Conservation (phyloP, 371 early-diverging fungal genomes). For the Circinella umbellata region DNA sequence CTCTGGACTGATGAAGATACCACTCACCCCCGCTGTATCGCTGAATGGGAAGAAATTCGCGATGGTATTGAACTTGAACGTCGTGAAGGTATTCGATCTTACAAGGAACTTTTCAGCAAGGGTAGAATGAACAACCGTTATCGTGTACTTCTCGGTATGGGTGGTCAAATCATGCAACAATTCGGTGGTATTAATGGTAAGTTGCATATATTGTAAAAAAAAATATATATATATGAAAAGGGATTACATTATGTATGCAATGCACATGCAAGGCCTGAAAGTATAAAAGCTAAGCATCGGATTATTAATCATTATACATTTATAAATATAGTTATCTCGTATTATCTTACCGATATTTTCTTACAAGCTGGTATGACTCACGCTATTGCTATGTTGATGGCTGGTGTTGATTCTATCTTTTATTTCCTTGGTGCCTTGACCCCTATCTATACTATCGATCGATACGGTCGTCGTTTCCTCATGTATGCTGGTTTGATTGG, state of each 20-base stretch:
- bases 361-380: constrained; percentile 47
- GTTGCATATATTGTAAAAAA: constrained; percentile 1
- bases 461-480: constrained; percentile 37
- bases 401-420: constrained; percentile 50
- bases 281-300: no score
- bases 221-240: no score
- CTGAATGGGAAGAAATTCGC: constrained; percentile 51
- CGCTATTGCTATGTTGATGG: constrained; percentile 50
- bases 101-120: constrained; percentile 49
- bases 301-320: neutral
- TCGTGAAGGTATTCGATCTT: constrained; percentile 46
- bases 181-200: constrained; percentile 48
- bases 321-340: constrained; percentile 33
- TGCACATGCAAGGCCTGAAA: constrained; percentile 1
- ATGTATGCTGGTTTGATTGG: constrained; percentile 38
- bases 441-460: constrained; percentile 45
- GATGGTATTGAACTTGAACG: constrained; percentile 55
- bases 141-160: constrained; percentile 55
- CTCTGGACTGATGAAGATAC: constrained; percentile 52
- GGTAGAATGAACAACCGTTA: constrained; percentile 56
- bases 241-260: neutral
- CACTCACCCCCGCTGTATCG: constrained; percentile 49
- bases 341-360: constrained; percentile 53
- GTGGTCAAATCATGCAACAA: constrained; percentile 56
- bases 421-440: constrained; percentile 54